Conservation (phyloP, 139 green algal species). For the Gonium pectorale region DNA sequence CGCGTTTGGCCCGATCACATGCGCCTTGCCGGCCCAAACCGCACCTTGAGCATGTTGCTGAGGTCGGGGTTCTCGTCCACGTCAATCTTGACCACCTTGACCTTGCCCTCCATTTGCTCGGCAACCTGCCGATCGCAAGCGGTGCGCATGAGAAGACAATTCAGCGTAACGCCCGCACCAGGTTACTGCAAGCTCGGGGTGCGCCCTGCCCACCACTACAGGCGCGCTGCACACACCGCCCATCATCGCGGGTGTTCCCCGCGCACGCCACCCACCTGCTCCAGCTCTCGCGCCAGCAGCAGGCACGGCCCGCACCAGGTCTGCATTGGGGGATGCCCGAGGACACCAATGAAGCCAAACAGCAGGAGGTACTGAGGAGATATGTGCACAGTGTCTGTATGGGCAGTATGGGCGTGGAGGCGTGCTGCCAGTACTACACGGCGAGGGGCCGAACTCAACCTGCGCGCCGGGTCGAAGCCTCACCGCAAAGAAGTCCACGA, state of each 20-base stretch:
- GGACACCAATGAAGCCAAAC: no score
- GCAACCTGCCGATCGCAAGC: conserved; percentile 51
- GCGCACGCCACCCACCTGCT: conserved; percentile 66
- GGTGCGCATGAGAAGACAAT: no score
- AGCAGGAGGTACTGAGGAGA: no score
- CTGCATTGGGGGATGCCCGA: not conserved
- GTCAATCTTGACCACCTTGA: conserved; percentile 94
- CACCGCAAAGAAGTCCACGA: conserved; percentile 97
- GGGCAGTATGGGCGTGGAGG: no score
- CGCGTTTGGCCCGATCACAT: no score
- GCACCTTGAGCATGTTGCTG: conserved; percentile 72
- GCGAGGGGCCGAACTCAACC: no score
- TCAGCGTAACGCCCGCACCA: no score
- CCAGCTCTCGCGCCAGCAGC: conserved; percentile 83
- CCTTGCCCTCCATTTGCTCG: conserved; percentile 65
- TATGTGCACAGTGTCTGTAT: no score
- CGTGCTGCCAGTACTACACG: no score
- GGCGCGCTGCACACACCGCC: not conserved
- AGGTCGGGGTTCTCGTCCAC: conserved; percentile 93
- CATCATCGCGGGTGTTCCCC: not conserved
- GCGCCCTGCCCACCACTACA: no score
- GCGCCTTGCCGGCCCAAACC: not conserved
- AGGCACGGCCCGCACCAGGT: conserved; percentile 91
- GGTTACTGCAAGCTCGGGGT: no score
- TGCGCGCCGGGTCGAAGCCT: no score